Conservation (phyloP, 176 grass and related monocot genomes). For the Aegilops umbellulata region DNA sequence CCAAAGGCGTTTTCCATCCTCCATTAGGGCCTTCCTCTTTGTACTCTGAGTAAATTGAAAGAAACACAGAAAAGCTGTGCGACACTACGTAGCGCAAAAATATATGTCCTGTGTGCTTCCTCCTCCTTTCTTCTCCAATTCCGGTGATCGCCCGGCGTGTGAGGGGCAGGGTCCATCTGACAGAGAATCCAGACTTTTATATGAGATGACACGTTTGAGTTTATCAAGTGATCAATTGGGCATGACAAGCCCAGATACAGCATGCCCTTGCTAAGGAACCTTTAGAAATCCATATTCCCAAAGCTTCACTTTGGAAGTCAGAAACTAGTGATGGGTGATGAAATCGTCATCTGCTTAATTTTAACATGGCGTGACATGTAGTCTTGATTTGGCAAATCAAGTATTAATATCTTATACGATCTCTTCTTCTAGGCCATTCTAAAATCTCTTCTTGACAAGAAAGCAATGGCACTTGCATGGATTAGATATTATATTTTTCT, state of each 20-base stretch:
- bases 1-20: neutral
- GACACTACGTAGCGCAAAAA: no score
- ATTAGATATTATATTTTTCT: constrained; percentile 2
- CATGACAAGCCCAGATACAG: neutral
- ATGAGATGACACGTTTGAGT: neutral
- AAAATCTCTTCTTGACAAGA: constrained; percentile 9
- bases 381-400: constrained; percentile 39
- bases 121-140: no score
- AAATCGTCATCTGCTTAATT: constrained; percentile 22
- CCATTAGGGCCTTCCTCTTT: neutral
- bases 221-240: neutral
- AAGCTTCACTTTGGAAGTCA: neutral
- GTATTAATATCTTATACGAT: constrained; percentile 12
- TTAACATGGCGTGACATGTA: neutral
- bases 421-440: neutral
- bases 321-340: constrained; percentile 29
- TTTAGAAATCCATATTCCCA: neutral
- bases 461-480: constrained; percentile 32
- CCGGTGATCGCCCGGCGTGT: no score
- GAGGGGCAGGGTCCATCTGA: no score
- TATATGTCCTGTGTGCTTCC: no score
- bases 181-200: neutral
- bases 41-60: no score
- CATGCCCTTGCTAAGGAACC: neutral
- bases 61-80: no score